Evolutionary conservation across 2,329 filamentous ascomycete species (phyloP).

Genomic region (Sporothrix inflata): DNA sequence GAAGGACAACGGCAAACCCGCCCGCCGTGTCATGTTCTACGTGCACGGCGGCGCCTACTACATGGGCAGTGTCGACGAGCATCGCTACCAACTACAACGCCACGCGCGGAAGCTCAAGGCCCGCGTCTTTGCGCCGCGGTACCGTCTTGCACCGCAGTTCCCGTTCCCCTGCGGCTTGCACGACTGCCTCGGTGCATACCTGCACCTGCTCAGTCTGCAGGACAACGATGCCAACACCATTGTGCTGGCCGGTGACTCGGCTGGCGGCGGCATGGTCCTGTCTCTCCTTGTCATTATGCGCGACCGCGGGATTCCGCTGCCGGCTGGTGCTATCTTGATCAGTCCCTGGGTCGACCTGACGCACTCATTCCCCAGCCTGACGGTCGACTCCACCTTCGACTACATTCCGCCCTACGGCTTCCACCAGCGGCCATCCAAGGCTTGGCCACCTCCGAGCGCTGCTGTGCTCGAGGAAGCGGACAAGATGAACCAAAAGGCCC

Average conservation of each 20-base stretch:
- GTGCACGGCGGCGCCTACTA: constrained; percentile 94
- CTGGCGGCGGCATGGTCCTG: constrained; percentile 87
- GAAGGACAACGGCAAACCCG: constrained; percentile 46
- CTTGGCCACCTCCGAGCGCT: constrained; percentile 90
- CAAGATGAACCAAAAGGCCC: constrained; percentile 46
- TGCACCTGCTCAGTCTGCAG: constrained; percentile 77
- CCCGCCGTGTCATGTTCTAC: constrained; percentile 79
- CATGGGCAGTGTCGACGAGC: constrained; percentile 93
- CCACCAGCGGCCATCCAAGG: constrained; percentile 81
- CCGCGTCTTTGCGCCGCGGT: constrained; percentile 82
- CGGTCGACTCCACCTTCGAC: constrained; percentile 71
- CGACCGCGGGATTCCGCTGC: constrained; percentile 80
- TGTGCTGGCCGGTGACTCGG: constrained; percentile 87
- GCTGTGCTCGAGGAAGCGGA: constrained; percentile 67
- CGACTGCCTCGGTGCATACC: constrained; percentile 86
- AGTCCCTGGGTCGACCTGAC: constrained; percentile 96
- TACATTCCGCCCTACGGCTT: constrained; percentile 90
- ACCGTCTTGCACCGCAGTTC: constrained; percentile 88
- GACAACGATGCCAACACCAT: constrained; percentile 71
- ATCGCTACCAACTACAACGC: constrained; percentile 96
- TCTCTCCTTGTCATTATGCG: constrained; percentile 78
- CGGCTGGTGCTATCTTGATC: constrained; percentile 86
- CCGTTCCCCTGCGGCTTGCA: constrained; percentile 92
- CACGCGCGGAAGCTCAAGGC: constrained; percentile 94
- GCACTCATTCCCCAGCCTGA: constrained; percentile 92